Evolutionary conservation across 495 filamentous ascomycete species (phyloP), one percentile per base, ranked within the genome.

Genomic region (Aspergillus bertholletiae): DNA sequence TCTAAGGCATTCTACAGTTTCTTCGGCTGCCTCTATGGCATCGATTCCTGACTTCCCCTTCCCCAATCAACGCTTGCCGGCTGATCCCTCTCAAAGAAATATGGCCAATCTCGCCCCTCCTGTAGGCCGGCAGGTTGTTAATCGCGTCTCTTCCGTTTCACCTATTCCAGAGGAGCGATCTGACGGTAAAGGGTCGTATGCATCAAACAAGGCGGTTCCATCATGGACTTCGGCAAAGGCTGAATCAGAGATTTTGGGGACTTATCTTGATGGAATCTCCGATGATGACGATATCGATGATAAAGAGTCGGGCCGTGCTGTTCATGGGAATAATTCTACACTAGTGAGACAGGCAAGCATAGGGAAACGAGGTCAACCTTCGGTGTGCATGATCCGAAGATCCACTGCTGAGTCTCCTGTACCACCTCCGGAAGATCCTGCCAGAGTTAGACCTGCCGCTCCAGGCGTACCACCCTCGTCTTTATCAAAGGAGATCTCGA

Each of bases 111-210:
- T 76, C 43, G 67, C 57, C 18, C 51, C 55, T 5, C 49, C 57
- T 41, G 49, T 54, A 15, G 61, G 48, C 22, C 63, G 56, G 37
- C 55, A 50, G 9, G 43, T 59, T 53, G 53, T 51, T 53, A 67
- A 61, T 50, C 81, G 89, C 21, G 80, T 79, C 51, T 90, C 88
- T 1, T 89, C 79, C 52, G 90, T 96, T 5, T 89, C 92, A 7
- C 92, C 92, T 1, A 96, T 97, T 51, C 88, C 85, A 1, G 92
- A 97, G 68, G 92, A 96, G 63, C 78, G 82, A 47, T 77, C 81
- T 1, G 76, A 83, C 28, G 74, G 81, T 13, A 81, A 86, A 63
- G 82, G 80, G 18, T 93, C 89, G 0, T 88, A 86, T 63, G 90
- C 90, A 7, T 95, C 92, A 7, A 96, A 90, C 67, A 81, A 84